These are phyloP conservation scores for Pseudohalonectria lignicola DNA, from an alignment of 2,329 filamentous ascomycete species.

Conservation along the genomic window DNA sequence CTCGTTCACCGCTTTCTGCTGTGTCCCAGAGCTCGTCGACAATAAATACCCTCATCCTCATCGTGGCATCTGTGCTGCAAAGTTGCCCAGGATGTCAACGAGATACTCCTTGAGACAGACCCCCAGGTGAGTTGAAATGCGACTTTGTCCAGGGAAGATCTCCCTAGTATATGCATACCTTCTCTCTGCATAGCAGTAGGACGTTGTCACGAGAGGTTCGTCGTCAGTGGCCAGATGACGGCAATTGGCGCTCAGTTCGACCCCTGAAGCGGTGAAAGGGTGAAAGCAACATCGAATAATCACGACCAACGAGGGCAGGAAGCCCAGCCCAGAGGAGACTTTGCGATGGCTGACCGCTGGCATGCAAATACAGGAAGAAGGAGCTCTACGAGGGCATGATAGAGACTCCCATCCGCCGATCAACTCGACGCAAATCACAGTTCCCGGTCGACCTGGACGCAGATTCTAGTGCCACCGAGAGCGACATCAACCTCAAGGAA, in stretches of 20 bases:
- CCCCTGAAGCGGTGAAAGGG: background rate
- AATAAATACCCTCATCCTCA: too few species aligned
- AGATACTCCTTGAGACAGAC: slow-evolving; percentile 21
- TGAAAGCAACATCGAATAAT: background rate
- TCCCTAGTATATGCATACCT: background rate
- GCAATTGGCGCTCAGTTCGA: background rate
- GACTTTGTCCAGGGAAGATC: background rate
- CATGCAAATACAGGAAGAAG: slow-evolving; percentile 35
- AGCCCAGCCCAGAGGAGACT: background rate
- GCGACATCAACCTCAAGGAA: slow-evolving; percentile 1
- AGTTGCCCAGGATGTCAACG: slow-evolving; percentile 13
- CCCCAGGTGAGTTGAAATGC: slow-evolving; percentile 15
- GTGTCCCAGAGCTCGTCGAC: too few species aligned
- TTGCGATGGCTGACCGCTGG: background rate
- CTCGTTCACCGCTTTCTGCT: too few species aligned
- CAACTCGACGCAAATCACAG: slow-evolving; percentile 38
- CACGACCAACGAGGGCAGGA: background rate
- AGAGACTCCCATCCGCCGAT: slow-evolving; percentile 39
- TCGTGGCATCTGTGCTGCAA: background rate
- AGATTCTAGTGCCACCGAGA: slow-evolving; percentile 36
- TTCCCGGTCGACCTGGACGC: slow-evolving; percentile 33
- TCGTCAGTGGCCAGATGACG: slow-evolving; percentile 2
- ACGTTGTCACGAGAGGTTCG: slow-evolving; percentile 2
- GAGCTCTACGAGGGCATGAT: slow-evolving; percentile 52
- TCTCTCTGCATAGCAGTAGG: background rate